Evolutionary conservation across 2,329 filamentous ascomycete species (phyloP), one percentile per base, ranked within the genome.

Genomic region (Colletotrichum brevisporum): DNA sequence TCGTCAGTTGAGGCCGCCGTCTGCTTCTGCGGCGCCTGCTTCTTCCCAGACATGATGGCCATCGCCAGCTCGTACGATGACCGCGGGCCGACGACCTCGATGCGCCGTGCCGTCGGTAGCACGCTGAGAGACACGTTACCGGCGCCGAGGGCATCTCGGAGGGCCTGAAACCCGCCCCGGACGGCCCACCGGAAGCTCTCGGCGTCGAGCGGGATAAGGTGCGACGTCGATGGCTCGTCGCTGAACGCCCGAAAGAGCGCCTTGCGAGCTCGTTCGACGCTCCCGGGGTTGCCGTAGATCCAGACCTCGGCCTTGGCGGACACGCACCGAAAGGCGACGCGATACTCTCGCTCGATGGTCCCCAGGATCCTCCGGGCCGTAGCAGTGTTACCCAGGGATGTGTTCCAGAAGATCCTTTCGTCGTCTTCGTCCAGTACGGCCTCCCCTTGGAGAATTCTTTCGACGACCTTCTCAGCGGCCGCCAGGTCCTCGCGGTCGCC

Each of bases 121-220:
- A 80, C 75, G 67, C 81, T 77, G 12, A 83, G 74, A 0, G 61
- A 73, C 8, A 74, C 77, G 24, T 75, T 76, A 8, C 74, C 72
- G 5, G 68, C 47, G 1, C 78, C 79, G 4, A 83, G 64, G 6
- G 60, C 54, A 1, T 67, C 24, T 0, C 62, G 36, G 43, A 82
- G 71, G 15, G 62, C 72, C 47, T 67, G 72, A 61, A 80, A 80
- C 1, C 79, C 80, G 6, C 78, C 80, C 4, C 67, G 74, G 10
- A 75, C 75, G 12, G 75, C 78, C 77, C 77, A 79, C 15, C 54
- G 54, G 51, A 78, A 77, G 31, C 74, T 68, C 3, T 72, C 56
- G 5, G 15, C 47, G 36, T 57, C 48, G 9, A 64, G 55, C 5
- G 4, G 2, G 13, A 63, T 45, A 4, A 15, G n/a, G 0, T 59